phyloP scores from a whole-genome alignment of 2,329 filamentous ascomycete species.

The Penicillium sp. region DNA sequence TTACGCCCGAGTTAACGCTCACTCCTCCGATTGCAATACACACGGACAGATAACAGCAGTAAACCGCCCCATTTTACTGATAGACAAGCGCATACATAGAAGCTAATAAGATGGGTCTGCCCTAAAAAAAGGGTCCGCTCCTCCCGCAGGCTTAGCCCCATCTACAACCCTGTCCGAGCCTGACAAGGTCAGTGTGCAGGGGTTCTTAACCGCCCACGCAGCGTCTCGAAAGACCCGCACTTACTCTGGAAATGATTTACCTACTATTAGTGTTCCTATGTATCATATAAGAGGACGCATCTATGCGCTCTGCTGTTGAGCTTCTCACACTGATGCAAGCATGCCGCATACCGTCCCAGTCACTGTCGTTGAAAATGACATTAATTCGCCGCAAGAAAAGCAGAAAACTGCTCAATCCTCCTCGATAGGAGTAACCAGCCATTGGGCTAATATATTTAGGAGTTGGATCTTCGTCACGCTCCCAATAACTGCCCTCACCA shows the following conservation, averaged over 20 bases:
- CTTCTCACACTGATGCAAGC: background rate
- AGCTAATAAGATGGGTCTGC: too few species aligned
- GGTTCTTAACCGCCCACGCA: background rate
- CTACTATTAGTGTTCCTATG: background rate
- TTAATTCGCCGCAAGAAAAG: background rate
- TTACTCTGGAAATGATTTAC: background rate
- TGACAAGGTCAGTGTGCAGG: too few species aligned
- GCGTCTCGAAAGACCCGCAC: background rate
- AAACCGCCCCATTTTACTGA: background rate
- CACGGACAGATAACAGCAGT: background rate
- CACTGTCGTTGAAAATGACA: background rate
- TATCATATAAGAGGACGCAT: background rate
- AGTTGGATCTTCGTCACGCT: constrained; percentile 11
- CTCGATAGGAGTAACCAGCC: background rate
- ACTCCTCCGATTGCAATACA: background rate
- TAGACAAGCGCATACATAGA: background rate
- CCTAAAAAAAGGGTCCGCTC: background rate
- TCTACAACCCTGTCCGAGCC: too few species aligned
- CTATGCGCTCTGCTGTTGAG: background rate
- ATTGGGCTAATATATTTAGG: background rate
- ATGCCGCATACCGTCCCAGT: background rate
- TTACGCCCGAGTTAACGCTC: background rate
- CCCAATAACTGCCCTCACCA: constrained; percentile 8
- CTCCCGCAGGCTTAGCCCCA: background rate
- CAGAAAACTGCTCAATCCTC: background rate